Evolutionary conservation across 1,139 yeast genomes (phyloP).

Genomic region (Pneumocystis jirovecii): DNA sequence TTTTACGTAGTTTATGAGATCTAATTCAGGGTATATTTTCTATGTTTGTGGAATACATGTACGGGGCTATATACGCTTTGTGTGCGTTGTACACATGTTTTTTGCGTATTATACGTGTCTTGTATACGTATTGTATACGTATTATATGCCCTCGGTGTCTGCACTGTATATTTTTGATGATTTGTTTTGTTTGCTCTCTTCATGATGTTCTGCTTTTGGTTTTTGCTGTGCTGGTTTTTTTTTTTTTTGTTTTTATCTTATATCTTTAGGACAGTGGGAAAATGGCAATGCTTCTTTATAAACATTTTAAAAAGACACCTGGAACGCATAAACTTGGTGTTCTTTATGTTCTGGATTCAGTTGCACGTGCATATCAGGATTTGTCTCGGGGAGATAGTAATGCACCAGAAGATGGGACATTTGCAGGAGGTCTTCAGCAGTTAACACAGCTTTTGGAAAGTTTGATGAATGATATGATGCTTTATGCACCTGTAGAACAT

Average conservation of each 20-base stretch:
- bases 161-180: too few species aligned
- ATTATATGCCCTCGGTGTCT: too few species aligned
- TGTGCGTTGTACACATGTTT: too few species aligned
- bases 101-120: too few species aligned
- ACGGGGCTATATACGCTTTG: too few species aligned
- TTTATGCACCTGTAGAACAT: slow-evolving; percentile 18
- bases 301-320: slow-evolving; percentile 31
- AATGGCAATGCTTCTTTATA: background rate
- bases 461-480: slow-evolving; percentile 22
- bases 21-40: too few species aligned
- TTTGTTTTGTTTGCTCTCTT: too few species aligned
- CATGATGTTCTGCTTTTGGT: background rate
- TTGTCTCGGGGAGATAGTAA: slow-evolving; percentile 47
- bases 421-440: slow-evolving; percentile 50
- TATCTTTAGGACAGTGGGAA: background rate
- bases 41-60: too few species aligned
- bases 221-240: background rate
- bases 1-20: too few species aligned
- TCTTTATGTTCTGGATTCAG: slow-evolving; percentile 79
- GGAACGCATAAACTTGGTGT: slow-evolving; percentile 78
- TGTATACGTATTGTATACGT: too few species aligned
- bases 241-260: background rate
- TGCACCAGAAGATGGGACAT: slow-evolving; percentile 44
- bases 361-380: slow-evolving; percentile 72
- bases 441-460: slow-evolving; percentile 23